phyloP scores from a whole-genome alignment of 2,329 filamentous ascomycete species.

The Calycina marina region DNA sequence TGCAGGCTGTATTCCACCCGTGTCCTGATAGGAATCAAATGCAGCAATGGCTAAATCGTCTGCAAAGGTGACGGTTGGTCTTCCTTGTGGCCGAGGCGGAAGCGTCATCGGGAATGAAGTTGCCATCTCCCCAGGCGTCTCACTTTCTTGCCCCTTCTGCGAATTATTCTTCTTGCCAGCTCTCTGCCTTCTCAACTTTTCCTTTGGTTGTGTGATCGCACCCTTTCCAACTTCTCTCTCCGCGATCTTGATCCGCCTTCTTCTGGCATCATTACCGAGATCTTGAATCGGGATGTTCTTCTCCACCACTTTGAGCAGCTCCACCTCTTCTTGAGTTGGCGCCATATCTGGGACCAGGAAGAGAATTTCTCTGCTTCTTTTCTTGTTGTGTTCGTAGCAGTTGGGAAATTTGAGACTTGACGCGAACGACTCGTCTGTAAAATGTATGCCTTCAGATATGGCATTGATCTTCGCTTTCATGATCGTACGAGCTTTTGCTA shows the following conservation, averaged over 20 bases:
- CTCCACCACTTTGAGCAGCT: constrained; percentile 1
- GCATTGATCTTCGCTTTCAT: constrained; percentile 76
- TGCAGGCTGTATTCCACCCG: no score
- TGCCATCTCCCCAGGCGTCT: neutral
- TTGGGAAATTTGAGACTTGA: constrained; percentile 27
- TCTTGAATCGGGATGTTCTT: neutral
- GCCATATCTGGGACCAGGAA: constrained; percentile 19
- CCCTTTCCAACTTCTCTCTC: neutral
- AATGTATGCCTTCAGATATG: constrained; percentile 40
- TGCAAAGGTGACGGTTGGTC: no score
- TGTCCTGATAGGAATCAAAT: no score
- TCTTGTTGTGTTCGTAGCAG: constrained; percentile 9
- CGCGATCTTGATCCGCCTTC: neutral
- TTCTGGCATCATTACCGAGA: neutral
- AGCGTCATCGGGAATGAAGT: neutral
- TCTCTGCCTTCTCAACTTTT: neutral
- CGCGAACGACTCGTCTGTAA: constrained; percentile 33
- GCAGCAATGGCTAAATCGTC: no score
- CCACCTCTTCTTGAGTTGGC: constrained; percentile 14
- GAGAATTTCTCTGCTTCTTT: constrained; percentile 10
- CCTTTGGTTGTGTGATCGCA: neutral
- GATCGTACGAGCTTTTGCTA: constrained; percentile 71
- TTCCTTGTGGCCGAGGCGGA: no score
- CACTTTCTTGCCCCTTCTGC: no score
- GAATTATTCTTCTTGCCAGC: neutral